Conservation (phyloP, 2,329 filamentous ascomycete species). For the Neofusicoccum laricinum region DNA sequence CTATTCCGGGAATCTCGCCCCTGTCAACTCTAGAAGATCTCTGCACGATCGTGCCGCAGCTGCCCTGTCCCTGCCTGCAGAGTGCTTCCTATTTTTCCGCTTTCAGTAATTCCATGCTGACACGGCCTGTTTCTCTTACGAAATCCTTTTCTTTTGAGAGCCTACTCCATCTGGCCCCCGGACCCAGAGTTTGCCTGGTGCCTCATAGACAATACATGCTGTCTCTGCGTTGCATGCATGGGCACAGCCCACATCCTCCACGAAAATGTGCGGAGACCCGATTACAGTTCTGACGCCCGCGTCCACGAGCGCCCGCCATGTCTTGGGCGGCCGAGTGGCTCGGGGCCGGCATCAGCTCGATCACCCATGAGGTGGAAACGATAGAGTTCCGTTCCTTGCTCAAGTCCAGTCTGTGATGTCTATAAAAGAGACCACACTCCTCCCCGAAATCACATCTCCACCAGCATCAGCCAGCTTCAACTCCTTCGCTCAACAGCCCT, state of each 20-base stretch:
- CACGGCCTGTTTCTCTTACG: slow-evolving; percentile 5
- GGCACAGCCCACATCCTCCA: background rate
- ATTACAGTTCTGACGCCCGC: slow-evolving; percentile 11
- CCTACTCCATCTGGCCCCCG: background rate
- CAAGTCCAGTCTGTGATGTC: background rate
- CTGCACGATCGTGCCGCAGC: background rate
- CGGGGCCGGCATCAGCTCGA: background rate
- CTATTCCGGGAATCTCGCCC: background rate
- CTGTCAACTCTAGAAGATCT: background rate
- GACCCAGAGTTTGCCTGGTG: background rate
- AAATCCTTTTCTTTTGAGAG: background rate
- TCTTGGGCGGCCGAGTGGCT: background rate
- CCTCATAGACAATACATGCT: background rate
- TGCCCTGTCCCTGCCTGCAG: background rate
- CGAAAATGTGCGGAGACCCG: slow-evolving; percentile 17
- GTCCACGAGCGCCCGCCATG: slow-evolving; percentile 8
- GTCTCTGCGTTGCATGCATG: slow-evolving; percentile 11
- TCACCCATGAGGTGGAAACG: background rate
- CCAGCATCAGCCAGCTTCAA: slow-evolving; percentile 14
- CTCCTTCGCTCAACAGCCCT: slow-evolving; percentile 13
- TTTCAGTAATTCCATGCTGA: background rate
- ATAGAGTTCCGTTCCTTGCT: background rate
- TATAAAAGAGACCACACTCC: slow-evolving; percentile 19
- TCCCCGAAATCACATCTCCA: slow-evolving; percentile 13
- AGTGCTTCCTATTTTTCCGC: background rate